phyloP scores from a whole-genome alignment of 1,284 basidiomycete species.

The Rhizopogon hawkerae region DNA sequence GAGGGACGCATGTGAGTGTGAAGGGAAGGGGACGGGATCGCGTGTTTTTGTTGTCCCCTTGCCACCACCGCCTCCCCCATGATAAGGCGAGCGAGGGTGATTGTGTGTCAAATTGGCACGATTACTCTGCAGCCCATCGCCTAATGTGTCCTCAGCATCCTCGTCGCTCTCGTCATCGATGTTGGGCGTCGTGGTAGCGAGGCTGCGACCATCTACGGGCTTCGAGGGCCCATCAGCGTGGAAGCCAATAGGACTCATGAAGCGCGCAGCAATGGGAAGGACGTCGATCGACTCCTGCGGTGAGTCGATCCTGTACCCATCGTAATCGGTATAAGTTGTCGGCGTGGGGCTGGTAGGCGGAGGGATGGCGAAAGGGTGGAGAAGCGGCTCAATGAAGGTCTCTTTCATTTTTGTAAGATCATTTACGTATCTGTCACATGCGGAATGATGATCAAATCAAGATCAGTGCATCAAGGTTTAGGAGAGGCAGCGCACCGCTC shows the following conservation, averaged over 20 bases:
- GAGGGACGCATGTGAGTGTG: slow-evolving; percentile 72
- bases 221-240: slow-evolving; percentile 39
- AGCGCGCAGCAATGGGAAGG: slow-evolving; percentile 87
- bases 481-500: slow-evolving; percentile 59
- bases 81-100: slow-evolving; percentile 73
- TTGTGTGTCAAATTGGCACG: slow-evolving; percentile 45
- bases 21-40: slow-evolving; percentile 60
- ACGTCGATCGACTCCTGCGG: slow-evolving; percentile 63
- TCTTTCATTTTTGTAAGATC: slow-evolving; percentile 89
- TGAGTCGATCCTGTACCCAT: slow-evolving; percentile 57
- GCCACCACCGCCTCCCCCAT: slow-evolving; percentile 37
- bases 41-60: slow-evolving; percentile 28
- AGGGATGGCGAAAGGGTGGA: slow-evolving; percentile 67
- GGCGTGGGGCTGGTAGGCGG: slow-evolving; percentile 42
- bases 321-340: slow-evolving; percentile 53
- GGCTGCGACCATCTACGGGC: slow-evolving; percentile 35
- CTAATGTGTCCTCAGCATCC: slow-evolving; percentile 48
- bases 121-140: slow-evolving; percentile 38
- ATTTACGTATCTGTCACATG: slow-evolving; percentile 70
- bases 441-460: not conserved
- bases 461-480: slow-evolving; percentile 10
- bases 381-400: slow-evolving; percentile 83
- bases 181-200: slow-evolving; percentile 37
- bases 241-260: slow-evolving; percentile 67
- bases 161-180: slow-evolving; percentile 67